Conservation (phyloP, 2,329 filamentous ascomycete species). For the Microdochium bolleyi region DNA sequence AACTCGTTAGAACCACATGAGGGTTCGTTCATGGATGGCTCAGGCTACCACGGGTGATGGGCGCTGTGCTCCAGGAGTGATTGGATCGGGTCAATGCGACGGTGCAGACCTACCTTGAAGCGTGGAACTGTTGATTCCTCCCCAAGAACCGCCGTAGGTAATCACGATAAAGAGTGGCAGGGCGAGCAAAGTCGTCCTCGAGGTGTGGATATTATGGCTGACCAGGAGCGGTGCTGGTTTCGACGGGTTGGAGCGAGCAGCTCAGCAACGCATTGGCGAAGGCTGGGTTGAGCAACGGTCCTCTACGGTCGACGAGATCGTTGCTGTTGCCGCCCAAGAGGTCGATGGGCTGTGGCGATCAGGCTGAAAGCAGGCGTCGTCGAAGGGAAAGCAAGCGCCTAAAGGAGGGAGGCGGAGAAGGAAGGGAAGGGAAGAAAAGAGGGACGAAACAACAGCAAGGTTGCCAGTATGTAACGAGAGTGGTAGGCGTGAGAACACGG, state of each 20-base stretch:
- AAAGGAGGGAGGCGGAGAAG: not conserved
- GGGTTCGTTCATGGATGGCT: no score
- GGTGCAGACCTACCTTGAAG: not conserved
- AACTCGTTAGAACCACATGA: no score
- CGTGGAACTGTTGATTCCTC: not conserved
- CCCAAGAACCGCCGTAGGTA: not conserved
- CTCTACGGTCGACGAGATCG: not conserved
- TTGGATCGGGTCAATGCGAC: not conserved
- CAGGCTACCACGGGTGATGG: no score
- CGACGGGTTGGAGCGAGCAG: not conserved
- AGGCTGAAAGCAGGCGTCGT: not conserved
- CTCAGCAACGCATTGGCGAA: not conserved
- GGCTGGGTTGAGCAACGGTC: not conserved
- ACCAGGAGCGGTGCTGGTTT: not conserved
- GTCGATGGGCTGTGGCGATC: constrained; percentile 1
- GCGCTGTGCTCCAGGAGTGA: no score
- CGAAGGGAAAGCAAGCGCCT: constrained; percentile 1
- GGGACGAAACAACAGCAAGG: not conserved
- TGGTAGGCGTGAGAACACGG: not conserved
- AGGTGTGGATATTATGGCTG: not conserved
- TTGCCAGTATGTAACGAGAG: not conserved
- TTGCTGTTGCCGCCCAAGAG: not conserved
- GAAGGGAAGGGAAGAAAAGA: not conserved
- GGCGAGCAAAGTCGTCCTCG: not conserved
- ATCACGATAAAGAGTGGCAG: not conserved